Percentiles rank a stretch among this genome's conserved stretches.
Evolutionary conservation across 1,284 basidiomycete genomes (phyloP).

Genomic region (Porodaedalea pini): DNA sequence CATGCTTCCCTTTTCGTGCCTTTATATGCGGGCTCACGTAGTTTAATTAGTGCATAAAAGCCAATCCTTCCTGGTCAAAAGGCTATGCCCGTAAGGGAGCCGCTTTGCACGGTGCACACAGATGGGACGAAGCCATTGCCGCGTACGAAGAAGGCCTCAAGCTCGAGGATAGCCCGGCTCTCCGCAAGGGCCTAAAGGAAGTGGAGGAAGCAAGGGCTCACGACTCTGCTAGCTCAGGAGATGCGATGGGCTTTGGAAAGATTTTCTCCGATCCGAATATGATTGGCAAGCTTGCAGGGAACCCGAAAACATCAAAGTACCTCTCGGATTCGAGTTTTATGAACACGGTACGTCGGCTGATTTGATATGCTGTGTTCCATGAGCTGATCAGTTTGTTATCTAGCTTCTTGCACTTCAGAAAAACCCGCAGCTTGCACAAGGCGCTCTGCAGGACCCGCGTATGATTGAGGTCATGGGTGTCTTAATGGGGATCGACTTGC

Average conservation of each 20-base stretch:
- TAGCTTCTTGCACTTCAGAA: slow-evolving; percentile 61
- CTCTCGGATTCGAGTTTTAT: slow-evolving; percentile 82
- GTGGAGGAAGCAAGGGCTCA: slow-evolving; percentile 66
- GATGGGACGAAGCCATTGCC: slow-evolving; percentile 80
- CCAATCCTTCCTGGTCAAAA: slow-evolving; percentile 86
- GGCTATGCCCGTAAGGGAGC: slow-evolving; percentile 92
- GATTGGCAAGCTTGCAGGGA: slow-evolving; percentile 77
- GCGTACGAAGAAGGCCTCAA: slow-evolving; percentile 77
- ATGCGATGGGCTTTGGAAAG: slow-evolving; percentile 61
- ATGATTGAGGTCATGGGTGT: slow-evolving; percentile 95
- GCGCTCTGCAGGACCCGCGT: slow-evolving; percentile 74
- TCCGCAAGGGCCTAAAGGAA: slow-evolving; percentile 86
- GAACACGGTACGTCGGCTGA: slow-evolving; percentile 45
- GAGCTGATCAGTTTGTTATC: background rate
- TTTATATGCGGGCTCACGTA: slow-evolving; percentile 10
- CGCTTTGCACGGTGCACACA: slow-evolving; percentile 82
- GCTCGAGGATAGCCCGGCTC: slow-evolving; percentile 75
- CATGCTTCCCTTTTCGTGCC: slow-evolving; percentile 14
- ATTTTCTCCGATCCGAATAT: slow-evolving; percentile 87
- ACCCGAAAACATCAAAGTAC: slow-evolving; percentile 83
- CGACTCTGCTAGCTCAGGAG: slow-evolving; percentile 21
- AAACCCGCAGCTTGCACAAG: slow-evolving; percentile 58
- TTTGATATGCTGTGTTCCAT: background rate
- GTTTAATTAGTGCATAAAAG: slow-evolving; percentile 60
- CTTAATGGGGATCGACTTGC: slow-evolving; percentile 91